These are phyloP conservation scores for Salvia miltiorrhiza DNA, from an alignment of 257 asterid genomes.

Conservation along the genomic window DNA sequence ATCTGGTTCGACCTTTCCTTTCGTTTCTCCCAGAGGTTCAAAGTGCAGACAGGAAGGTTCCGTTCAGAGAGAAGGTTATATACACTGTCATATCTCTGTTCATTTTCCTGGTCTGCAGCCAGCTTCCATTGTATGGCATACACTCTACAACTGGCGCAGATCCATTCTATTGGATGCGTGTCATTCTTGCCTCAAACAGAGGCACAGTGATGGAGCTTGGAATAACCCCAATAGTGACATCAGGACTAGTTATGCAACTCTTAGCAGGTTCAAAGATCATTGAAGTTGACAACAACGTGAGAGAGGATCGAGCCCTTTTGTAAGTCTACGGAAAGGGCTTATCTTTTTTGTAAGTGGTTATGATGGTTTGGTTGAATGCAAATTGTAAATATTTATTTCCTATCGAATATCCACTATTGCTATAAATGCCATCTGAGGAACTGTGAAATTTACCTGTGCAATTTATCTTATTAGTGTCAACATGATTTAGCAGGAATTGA, in stretches of 20 bases:
- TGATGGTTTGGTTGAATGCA: not conserved
- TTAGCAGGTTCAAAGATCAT: slow-evolving; percentile 81
- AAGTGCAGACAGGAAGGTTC: slow-evolving; percentile 77
- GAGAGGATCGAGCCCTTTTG: slow-evolving; percentile 85
- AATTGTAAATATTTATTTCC: not conserved
- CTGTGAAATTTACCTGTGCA: not conserved
- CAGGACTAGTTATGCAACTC: slow-evolving; percentile 83
- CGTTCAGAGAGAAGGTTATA: slow-evolving; percentile 82
- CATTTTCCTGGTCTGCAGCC: slow-evolving; percentile 82
- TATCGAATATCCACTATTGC: not conserved
- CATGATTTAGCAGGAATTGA: not conserved
- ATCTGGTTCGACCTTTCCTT: slow-evolving; percentile 79
- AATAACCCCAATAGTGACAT: slow-evolving; percentile 81
- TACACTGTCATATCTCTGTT: slow-evolving; percentile 77
- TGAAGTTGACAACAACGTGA: slow-evolving; percentile 79
- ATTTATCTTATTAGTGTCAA: not conserved
- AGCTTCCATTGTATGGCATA: slow-evolving; percentile 81
- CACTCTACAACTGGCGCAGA: slow-evolving; percentile 92
- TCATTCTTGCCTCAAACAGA: slow-evolving; percentile 81
- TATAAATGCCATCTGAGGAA: not conserved
- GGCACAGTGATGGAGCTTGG: slow-evolving; percentile 94
- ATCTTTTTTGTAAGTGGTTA: not conserved
- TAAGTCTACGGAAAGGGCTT: slow-evolving; percentile 35
- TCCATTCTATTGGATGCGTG: slow-evolving; percentile 95
- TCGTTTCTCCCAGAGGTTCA: slow-evolving; percentile 85